phyloP scores from a whole-genome alignment of 805 yeast genomes.

The Kuraishia capsulata region DNA sequence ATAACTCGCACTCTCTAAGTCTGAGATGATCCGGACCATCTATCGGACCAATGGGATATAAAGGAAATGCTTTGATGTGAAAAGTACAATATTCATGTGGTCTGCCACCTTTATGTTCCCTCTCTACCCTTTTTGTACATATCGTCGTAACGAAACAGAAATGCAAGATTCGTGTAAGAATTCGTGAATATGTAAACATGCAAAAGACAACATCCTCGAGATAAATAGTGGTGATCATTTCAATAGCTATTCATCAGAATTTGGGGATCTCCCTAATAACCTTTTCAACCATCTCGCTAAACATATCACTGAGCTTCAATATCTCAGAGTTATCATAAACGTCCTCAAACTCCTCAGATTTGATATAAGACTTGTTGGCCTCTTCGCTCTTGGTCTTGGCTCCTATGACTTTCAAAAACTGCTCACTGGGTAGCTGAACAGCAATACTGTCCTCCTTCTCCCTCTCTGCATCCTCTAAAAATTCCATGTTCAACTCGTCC shows the following conservation, averaged over 20 bases:
- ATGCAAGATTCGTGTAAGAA: no score
- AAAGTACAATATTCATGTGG: no score
- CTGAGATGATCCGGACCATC: neutral
- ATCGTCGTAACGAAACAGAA: no score
- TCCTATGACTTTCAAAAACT: constrained; percentile 10
- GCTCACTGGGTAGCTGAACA: constrained; percentile 3
- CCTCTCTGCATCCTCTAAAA: constrained; percentile 9
- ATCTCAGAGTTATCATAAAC: constrained; percentile 8
- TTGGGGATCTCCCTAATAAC: no score
- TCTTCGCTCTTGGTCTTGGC: constrained; percentile 4
- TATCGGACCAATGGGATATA: no score
- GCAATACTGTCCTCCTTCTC: constrained; percentile 6
- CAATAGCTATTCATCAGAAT: no score
- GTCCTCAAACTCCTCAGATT: constrained; percentile 16
- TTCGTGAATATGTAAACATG: no score
- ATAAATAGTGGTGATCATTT: no score
- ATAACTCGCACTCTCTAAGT: neutral
- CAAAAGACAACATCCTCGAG: no score
- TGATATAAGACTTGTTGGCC: constrained; percentile 7
- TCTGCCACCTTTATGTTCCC: no score
- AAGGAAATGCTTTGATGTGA: no score
- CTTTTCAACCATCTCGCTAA: constrained; percentile 6
- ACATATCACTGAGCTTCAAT: constrained; percentile 10
- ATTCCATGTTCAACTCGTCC: constrained; percentile 31
- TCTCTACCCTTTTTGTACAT: no score